These are phyloP conservation scores for Mucor velutinosus DNA, from an alignment of 371 early-diverging fungal species.

Conservation along the genomic window DNA sequence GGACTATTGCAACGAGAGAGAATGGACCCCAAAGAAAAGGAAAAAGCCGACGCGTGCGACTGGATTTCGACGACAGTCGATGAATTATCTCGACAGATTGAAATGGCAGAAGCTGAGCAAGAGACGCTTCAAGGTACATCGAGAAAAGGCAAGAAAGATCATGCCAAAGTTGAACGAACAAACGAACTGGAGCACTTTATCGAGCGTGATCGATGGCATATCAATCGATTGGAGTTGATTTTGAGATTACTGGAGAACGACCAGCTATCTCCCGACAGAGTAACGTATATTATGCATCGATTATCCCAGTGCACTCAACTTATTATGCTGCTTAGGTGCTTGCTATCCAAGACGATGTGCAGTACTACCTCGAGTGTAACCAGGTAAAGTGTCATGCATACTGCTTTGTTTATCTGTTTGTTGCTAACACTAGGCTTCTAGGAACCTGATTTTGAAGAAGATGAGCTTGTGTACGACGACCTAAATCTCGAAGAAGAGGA, in stretches of 20 bases:
- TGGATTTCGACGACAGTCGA: conserved; percentile 90
- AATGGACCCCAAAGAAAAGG: conserved; percentile 93
- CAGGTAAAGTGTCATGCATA: conserved; percentile 39
- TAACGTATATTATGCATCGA: conserved; percentile 1
- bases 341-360: conserved; percentile 69
- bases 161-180: conserved; percentile 75
- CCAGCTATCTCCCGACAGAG: conserved; percentile 72
- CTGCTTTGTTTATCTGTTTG: neutral
- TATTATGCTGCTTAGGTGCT: conserved; percentile 13
- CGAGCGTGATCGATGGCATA: conserved; percentile 92
- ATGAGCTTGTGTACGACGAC: conserved; percentile 94
- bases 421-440: neutral
- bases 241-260: conserved; percentile 93
- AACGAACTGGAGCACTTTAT: conserved; percentile 70
- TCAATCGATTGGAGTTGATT: conserved; percentile 85
- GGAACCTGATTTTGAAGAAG: conserved; percentile 90
- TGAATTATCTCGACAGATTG: conserved; percentile 84
- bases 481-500: conserved; percentile 91
- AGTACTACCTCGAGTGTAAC: conserved; percentile 90
- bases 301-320: neutral
- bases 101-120: conserved; percentile 86
- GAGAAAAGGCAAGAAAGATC: conserved; percentile 81
- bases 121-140: conserved; percentile 78
- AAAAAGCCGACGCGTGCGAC: conserved; percentile 79
- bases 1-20: conserved; percentile 83